phyloP scores from a whole-genome alignment of 2,329 filamentous ascomycete species.

The Raffaelea arxii region DNA sequence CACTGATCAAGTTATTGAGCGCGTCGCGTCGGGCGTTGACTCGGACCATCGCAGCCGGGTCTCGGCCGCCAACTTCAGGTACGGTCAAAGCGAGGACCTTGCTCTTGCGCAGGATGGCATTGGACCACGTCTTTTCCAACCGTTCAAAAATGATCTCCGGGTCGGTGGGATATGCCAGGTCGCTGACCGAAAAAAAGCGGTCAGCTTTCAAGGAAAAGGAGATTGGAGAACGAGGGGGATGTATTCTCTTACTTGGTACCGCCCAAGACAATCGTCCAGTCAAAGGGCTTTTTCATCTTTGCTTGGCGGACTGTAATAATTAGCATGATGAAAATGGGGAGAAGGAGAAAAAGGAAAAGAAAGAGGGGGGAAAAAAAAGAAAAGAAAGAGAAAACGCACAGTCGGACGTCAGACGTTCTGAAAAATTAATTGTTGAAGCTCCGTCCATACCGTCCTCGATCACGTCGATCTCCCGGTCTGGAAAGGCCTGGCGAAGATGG shows the following conservation, averaged over 20 bases:
- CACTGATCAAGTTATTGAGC: constrained; percentile 29
- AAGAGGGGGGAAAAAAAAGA: neutral
- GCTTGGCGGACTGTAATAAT: neutral
- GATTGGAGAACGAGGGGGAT: neutral
- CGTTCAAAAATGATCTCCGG: constrained; percentile 35
- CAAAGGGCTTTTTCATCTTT: constrained; percentile 23
- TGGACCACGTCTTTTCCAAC: constrained; percentile 40
- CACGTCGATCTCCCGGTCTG: constrained; percentile 18
- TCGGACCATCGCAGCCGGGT: constrained; percentile 35
- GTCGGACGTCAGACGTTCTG: constrained; percentile 15
- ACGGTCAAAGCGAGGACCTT: constrained; percentile 56
- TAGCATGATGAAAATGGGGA: neutral
- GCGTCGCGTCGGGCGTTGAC: constrained; percentile 16
- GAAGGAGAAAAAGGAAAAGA: neutral
- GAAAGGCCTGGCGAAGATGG: constrained; percentile 35
- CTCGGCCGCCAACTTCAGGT: constrained; percentile 34
- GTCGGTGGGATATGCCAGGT: constrained; percentile 33
- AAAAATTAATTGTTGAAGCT: constrained; percentile 14
- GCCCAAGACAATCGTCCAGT: constrained; percentile 55
- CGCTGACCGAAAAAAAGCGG: constrained; percentile 20
- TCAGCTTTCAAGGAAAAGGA: neutral
- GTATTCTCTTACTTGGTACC: constrained; percentile 42
- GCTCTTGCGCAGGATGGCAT: constrained; percentile 36
- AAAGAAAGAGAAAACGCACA: constrained; percentile 11
- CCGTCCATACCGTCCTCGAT: constrained; percentile 19